phyloP scores from a whole-genome alignment of 805 yeast genomes.

The Zygoascus biomembranicola region DNA sequence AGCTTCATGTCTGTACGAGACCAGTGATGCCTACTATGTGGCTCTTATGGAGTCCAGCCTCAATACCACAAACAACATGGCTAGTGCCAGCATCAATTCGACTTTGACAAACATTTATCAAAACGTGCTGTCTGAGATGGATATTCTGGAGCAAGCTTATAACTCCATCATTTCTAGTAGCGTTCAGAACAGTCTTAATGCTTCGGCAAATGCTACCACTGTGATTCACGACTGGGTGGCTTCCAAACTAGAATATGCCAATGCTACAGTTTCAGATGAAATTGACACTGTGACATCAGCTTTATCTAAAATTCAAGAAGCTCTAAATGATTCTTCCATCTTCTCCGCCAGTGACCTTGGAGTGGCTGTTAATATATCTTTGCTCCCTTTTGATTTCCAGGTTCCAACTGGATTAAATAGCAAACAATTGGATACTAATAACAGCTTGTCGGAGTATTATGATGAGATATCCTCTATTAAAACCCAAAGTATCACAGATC shows the following conservation, averaged over 20 bases:
- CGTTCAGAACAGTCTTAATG: not conserved
- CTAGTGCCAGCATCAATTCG: slow-evolving; percentile 8
- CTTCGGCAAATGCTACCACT: slow-evolving; percentile 5
- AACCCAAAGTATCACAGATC: slow-evolving; percentile 3
- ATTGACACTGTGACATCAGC: slow-evolving; percentile 5
- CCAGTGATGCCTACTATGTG: not conserved
- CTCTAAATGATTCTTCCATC: not conserved
- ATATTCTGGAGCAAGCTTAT: slow-evolving; percentile 7
- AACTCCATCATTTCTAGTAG: not conserved
- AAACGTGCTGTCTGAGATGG: slow-evolving; percentile 1
- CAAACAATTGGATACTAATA: not conserved
- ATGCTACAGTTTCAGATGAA: slow-evolving; percentile 4
- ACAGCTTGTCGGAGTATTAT: not conserved
- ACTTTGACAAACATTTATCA: slow-evolving; percentile 7
- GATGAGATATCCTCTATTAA: not conserved
- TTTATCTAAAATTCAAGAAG: slow-evolving; percentile 3
- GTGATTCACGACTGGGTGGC: not conserved
- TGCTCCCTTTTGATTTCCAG: not conserved
- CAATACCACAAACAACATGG: slow-evolving; percentile 3
- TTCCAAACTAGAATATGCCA: not conserved
- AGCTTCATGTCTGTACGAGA: not conserved
- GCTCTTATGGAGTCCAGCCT: not conserved
- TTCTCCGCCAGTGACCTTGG: slow-evolving; percentile 4
- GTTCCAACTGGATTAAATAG: not conserved
- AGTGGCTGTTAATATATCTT: not conserved